Conservation (phyloP, 345 rosid species). For the Limnanthes douglasii region DNA sequence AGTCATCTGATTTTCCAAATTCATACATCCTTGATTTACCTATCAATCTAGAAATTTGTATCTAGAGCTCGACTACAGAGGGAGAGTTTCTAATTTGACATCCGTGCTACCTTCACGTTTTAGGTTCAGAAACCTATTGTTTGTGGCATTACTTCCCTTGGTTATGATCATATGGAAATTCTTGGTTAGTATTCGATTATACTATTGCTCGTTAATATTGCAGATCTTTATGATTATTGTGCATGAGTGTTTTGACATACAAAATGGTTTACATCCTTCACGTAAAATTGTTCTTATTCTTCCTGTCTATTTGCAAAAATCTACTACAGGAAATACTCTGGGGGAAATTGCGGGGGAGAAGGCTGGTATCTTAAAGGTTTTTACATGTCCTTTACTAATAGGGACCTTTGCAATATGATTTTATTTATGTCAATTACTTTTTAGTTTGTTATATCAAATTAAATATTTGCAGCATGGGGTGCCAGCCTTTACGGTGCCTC, state of each 20-base stretch:
- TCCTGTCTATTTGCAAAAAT: conserved; percentile 13
- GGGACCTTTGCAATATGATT: not conserved
- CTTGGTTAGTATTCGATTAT: conserved; percentile 55
- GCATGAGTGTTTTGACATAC: too few relatives aligned
- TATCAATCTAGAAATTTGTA: too few relatives aligned
- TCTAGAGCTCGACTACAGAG: too few relatives aligned
- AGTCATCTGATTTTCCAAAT: too few relatives aligned
- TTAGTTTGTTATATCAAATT: not conserved
- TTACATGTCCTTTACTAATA: conserved; percentile 3
- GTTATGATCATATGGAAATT: conserved; percentile 98
- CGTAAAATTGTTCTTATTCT: not conserved
- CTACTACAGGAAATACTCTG: conserved; percentile 67
- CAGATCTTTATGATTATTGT: too few relatives aligned
- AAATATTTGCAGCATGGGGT: conserved; percentile 56
- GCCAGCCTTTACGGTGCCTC: conserved; percentile 89
- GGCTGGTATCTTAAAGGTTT: conserved; percentile 97
- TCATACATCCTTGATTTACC: too few relatives aligned
- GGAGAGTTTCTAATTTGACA: conserved; percentile 7
- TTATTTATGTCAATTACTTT: not conserved
- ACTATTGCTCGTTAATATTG: not conserved
- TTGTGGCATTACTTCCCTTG: conserved; percentile 85
- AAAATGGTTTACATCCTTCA: too few relatives aligned
- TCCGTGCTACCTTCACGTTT: conserved; percentile 10
- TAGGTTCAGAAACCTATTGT: conserved; percentile 83
- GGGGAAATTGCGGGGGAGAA: conserved; percentile 96